Conservation (phyloP, 495 filamentous ascomycete species). For the Neurospora cerealis region DNA sequence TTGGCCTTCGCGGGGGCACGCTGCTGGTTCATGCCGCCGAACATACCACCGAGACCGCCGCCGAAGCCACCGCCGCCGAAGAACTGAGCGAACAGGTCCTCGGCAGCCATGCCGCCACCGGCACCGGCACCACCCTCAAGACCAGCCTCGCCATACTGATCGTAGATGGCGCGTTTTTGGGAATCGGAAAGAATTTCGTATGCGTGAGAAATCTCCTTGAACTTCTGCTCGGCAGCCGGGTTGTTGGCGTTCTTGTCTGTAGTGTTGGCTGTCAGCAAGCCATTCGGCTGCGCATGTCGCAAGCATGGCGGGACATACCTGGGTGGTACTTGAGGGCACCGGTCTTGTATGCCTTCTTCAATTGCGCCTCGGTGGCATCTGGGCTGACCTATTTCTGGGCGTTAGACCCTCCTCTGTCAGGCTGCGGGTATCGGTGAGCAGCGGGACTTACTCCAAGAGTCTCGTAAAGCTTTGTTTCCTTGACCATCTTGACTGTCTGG, state of each 20-base stretch:
- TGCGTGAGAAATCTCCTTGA: constrained; percentile 92
- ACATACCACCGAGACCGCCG: constrained; percentile 70
- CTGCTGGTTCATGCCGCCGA: constrained; percentile 65
- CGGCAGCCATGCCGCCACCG: constrained; percentile 83
- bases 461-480: constrained; percentile 84
- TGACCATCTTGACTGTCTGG: constrained; percentile 60
- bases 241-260: constrained; percentile 93
- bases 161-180: constrained; percentile 85
- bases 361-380: constrained; percentile 60
- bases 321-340: constrained; percentile 85
- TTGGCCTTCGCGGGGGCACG: constrained; percentile 87
- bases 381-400: constrained; percentile 54
- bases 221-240: constrained; percentile 89
- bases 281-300: neutral
- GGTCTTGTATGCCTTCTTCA: constrained; percentile 87
- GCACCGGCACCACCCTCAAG: constrained; percentile 76
- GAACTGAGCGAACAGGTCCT: constrained; percentile 96
- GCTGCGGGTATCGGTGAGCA: neutral
- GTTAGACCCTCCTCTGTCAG: neutral
- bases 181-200: constrained; percentile 90
- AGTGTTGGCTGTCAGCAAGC: constrained; percentile 7
- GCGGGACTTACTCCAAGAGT: constrained; percentile 61
- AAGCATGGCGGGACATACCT: constrained; percentile 43
- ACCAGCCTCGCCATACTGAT: constrained; percentile 95
- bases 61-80: constrained; percentile 78